These are phyloP conservation scores for Xylaria intraflava DNA, from an alignment of 495 filamentous ascomycete genomes.

Conservation along the genomic window DNA sequence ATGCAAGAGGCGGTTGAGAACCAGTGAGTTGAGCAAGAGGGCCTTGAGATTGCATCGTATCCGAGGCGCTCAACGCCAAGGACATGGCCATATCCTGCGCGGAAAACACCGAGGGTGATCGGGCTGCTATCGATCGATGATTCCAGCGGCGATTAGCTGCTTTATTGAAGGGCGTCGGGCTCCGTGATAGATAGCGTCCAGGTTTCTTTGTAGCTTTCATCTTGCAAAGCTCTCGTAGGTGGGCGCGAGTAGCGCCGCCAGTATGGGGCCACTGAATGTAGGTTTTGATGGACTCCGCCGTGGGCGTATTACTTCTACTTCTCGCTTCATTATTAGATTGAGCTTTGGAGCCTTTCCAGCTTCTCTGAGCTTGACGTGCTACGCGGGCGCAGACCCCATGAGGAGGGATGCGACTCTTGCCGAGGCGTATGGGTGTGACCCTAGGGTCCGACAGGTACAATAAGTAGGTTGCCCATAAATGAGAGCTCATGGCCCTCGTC, in stretches of 20 bases:
- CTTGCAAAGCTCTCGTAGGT: slow-evolving; percentile 79
- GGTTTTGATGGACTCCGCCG: slow-evolving; percentile 34
- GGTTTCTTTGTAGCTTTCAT: slow-evolving; percentile 58
- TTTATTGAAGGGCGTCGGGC: slow-evolving; percentile 63
- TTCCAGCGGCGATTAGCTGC: slow-evolving; percentile 42
- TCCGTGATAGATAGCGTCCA: slow-evolving; percentile 60
- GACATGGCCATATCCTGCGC: slow-evolving; percentile 83
- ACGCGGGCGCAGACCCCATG: slow-evolving; percentile 86
- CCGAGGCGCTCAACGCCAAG: slow-evolving; percentile 68
- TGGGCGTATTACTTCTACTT: slow-evolving; percentile 65
- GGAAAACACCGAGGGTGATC: slow-evolving; percentile 37
- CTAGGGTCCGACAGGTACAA: slow-evolving; percentile 85
- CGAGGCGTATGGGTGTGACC: slow-evolving; percentile 87
- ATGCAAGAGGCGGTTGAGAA: slow-evolving; percentile 26
- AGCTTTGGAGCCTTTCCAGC: slow-evolving; percentile 62
- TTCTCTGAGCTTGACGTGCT: slow-evolving; percentile 74
- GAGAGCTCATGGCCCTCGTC: slow-evolving; percentile 86
- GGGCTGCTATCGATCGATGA: slow-evolving; percentile 33
- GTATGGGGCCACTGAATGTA: slow-evolving; percentile 72
- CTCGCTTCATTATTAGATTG: slow-evolving; percentile 29
- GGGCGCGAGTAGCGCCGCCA: slow-evolving; percentile 67
- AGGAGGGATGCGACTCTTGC: slow-evolving; percentile 79
- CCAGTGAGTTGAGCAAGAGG: slow-evolving; percentile 56
- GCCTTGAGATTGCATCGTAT: slow-evolving; percentile 68
- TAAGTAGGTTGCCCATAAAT: slow-evolving; percentile 87